These are phyloP conservation scores for Solanum sitiens DNA, from an alignment of 257 asterid species.

Conservation along the genomic window DNA sequence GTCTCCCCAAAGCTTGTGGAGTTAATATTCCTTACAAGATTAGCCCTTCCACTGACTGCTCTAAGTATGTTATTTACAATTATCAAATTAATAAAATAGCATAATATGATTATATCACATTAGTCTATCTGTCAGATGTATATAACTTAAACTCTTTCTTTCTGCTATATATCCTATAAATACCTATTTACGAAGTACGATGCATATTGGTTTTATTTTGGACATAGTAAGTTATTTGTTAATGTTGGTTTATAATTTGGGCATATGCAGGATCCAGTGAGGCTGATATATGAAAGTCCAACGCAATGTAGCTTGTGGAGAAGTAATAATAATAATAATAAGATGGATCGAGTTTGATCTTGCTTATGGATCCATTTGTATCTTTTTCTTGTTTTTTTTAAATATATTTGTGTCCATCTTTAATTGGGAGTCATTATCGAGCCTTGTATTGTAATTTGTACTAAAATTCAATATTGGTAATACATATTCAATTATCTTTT, in stretches of 20 bases:
- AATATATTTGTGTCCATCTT: background rate
- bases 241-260: background rate
- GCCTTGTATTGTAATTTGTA: background rate
- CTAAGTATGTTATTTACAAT: background rate
- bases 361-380: background rate
- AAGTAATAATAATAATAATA: background rate
- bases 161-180: too few relatives aligned
- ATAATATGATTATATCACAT: too few relatives aligned
- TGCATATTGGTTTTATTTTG: too few relatives aligned
- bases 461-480: background rate
- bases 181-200: too few relatives aligned
- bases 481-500: background rate
- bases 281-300: background rate
- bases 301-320: background rate
- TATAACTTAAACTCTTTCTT: too few relatives aligned
- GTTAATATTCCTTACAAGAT: conserved; percentile 6
- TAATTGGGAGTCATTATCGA: background rate
- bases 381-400: background rate
- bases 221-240: background rate
- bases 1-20: conserved; percentile 2
- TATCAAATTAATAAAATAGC: too few relatives aligned
- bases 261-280: background rate
- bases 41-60: conserved; percentile 10
- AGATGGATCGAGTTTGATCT: background rate
- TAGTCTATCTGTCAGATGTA: too few relatives aligned